Percentiles rank a stretch among this genome's conserved stretches.
Conservation (phyloP, 1,284 basidiomycete species). For the Malassezia caprae region DNA sequence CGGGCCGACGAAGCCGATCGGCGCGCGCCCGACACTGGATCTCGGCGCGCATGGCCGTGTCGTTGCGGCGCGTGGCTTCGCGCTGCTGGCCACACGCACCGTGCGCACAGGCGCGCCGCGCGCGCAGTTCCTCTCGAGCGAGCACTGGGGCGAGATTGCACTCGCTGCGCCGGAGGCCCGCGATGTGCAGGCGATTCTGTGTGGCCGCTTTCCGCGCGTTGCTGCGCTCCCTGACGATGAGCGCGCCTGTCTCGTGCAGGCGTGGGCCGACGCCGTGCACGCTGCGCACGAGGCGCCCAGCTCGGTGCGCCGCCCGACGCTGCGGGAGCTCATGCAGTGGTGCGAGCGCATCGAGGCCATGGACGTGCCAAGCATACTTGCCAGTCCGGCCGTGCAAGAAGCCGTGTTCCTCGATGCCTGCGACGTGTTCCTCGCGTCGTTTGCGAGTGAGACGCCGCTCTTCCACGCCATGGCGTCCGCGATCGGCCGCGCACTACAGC, state of each 20-base stretch:
- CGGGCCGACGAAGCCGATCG: constrained; percentile 61
- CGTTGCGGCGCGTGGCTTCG: constrained; percentile 48
- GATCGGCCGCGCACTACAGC: constrained; percentile 28
- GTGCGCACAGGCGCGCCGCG: constrained; percentile 10
- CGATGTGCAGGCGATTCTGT: constrained; percentile 34
- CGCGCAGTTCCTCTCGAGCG: constrained; percentile 61
- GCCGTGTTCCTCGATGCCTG: constrained; percentile 80
- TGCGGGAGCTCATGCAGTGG: constrained; percentile 81
- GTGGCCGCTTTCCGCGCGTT: constrained; percentile 22
- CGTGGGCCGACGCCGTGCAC: constrained; percentile 25
- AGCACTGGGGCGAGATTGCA: constrained; percentile 41
- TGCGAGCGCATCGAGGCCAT: constrained; percentile 60
- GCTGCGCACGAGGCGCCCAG: not conserved
- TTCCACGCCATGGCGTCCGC: constrained; percentile 22
- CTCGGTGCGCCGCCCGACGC: constrained; percentile 50
- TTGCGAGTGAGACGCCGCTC: constrained; percentile 7
- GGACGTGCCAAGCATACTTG: constrained; percentile 26
- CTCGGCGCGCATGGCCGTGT: constrained; percentile 47
- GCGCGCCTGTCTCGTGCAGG: constrained; percentile 25
- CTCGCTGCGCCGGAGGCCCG: constrained; percentile 21
- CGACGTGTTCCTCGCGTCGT: constrained; percentile 80
- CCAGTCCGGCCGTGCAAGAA: constrained; percentile 72
- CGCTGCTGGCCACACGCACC: constrained; percentile 49
- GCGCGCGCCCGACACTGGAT: constrained; percentile 59
- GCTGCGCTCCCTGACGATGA: constrained; percentile 14